Base-by-base conservation (phyloP, 2,329 filamentous ascomycete species). In the Sclerotinia subarctica region DNA sequence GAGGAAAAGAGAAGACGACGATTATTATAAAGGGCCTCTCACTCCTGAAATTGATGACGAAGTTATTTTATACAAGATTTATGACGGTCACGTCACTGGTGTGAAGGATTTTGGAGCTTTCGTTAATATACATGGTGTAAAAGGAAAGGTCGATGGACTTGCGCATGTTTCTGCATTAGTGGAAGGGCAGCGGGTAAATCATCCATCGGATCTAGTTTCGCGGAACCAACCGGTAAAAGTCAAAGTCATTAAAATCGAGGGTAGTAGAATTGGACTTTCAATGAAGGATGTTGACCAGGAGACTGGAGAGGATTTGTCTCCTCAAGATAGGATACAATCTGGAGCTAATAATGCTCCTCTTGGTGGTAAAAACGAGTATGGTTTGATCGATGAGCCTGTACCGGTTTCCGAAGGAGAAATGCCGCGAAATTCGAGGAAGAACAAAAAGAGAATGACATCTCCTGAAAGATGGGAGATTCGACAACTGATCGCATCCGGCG, bases 201-300 rank as follows among this genome's bases (percentile, higher is more conserved):
- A 98, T 77, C 95, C 95, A 0, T 93, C 92, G 0, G 95, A 99
- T 76, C 81, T 99, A 1, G 84, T 99, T 5, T 86, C 90, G 3
- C 85, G 87, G 69, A 92, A 91, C 7, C 94, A 98, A 77, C 81
- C 87, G 1, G 93, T 99, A 66, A 96, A 95, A 78, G 92, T 98
- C 74, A 99, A 99, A 78, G 90, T 99, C 32, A 83, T 90, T 75
- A 97, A 91, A 76, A 89, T 97, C 65, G 91, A 98, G 76, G 90
- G 90, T 5, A 87, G 83, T 65, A 86, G 92, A 38, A 89, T 98
- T 74, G 94, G 93, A 0, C 81, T 99, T 7, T 97, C 94, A 0
- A 97, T 99, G 94, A 97, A 97, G 76, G 94, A 97, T 70, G 94
- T 97, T 21, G 94, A 99, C 74, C 95, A 99, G 78, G 85, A 87